phyloP scores from a whole-genome alignment of 257 asterid species.

The Henckelia pumila region DNA sequence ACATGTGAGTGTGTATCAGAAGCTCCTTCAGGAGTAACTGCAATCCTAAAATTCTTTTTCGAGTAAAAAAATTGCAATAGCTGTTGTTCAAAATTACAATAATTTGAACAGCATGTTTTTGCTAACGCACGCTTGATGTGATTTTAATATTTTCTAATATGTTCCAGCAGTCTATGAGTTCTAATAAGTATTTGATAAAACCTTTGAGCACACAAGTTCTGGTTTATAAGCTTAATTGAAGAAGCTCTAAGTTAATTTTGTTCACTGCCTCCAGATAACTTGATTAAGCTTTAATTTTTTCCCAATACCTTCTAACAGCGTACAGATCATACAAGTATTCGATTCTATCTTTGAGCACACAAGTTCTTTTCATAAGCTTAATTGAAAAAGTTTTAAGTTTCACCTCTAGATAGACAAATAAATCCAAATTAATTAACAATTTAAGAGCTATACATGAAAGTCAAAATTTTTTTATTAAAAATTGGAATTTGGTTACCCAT shows the following conservation, averaged over 20 bases:
- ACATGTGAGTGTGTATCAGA: no score
- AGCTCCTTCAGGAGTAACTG: neutral
- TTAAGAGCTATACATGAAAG: neutral
- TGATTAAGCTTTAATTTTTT: neutral
- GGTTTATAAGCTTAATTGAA: neutral
- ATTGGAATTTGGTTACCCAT: neutral
- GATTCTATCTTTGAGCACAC: neutral
- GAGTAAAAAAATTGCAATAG: neutral
- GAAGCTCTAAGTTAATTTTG: neutral
- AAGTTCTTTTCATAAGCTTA: slow-evolving; percentile 2
- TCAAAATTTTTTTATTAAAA: neutral
- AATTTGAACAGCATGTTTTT: neutral
- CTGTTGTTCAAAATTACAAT: neutral
- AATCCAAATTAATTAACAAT: neutral
- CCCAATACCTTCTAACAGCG: neutral
- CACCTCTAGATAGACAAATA: neutral
- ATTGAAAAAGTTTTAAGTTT: neutral
- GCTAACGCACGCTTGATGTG: neutral
- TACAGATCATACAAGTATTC: neutral
- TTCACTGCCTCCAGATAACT: neutral
- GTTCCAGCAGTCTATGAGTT: no score
- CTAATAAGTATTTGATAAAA: no score
- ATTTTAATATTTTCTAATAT: no score
- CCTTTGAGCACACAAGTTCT: no score
- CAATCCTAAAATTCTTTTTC: neutral